Percentiles rank a stretch among this genome's conserved stretches.
Conservation (phyloP, 148 eudicot species). For the Nepenthes gracilis region DNA sequence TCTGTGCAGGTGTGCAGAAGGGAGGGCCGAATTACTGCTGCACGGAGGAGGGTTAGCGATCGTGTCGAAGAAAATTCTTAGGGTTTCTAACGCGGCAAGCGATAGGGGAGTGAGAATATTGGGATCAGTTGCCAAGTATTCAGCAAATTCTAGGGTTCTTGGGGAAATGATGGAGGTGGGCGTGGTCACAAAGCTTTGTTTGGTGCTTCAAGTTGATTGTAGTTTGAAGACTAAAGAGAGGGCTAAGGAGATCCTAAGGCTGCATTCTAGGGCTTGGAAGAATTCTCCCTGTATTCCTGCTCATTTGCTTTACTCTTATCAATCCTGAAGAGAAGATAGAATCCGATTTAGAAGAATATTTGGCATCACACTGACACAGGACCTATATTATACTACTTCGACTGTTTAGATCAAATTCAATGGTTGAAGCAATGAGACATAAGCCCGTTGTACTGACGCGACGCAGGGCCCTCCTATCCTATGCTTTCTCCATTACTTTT, state of each 20-base stretch:
- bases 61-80: conserved; percentile 65
- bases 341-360: no score
- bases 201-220: conserved; percentile 60
- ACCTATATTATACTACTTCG: no score
- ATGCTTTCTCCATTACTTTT: not conserved
- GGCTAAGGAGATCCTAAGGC: conserved; percentile 48
- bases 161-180: conserved; percentile 86
- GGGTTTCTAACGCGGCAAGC: conserved; percentile 65
- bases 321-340: not conserved
- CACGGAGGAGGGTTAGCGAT: conserved; percentile 67
- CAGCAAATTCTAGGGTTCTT: conserved; percentile 40
- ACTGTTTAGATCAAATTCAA: no score
- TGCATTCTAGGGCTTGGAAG: conserved; percentile 88
- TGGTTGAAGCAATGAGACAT: no score
- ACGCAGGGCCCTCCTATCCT: not conserved
- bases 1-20: conserved; percentile 69
- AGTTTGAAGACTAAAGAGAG: conserved; percentile 50
- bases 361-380: no score
- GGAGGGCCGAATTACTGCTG: conserved; percentile 50
- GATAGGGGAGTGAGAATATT: conserved; percentile 53
- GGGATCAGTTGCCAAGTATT: conserved; percentile 30
- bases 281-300: conserved; percentile 58
- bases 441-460: no score
- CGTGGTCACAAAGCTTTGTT: conserved; percentile 46
- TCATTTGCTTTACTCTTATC: conserved; percentile 31